Percentiles rank a stretch among this genome's conserved stretches.
These are phyloP conservation scores for Cytospora mali DNA, from an alignment of 2,329 filamentous ascomycete species.

Conservation along the genomic window DNA sequence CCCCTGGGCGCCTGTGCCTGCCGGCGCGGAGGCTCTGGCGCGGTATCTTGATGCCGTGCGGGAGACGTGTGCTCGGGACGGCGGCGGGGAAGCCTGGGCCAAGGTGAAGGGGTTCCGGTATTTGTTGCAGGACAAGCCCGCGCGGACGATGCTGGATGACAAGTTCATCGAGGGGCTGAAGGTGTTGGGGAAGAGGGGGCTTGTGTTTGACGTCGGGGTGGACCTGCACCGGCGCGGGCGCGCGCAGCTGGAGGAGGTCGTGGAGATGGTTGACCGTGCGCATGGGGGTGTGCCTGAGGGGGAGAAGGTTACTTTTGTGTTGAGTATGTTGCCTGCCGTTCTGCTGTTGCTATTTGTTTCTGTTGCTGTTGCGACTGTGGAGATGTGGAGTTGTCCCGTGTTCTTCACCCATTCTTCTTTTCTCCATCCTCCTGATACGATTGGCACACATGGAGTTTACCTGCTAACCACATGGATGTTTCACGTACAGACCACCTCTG, in stretches of 20 bases:
- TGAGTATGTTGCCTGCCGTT: no score
- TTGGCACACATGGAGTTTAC: background rate
- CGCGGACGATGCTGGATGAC: slow-evolving; percentile 64
- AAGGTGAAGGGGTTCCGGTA: slow-evolving; percentile 81
- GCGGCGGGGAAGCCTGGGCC: slow-evolving; percentile 63
- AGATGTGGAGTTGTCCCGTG: background rate
- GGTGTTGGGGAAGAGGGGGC: slow-evolving; percentile 64
- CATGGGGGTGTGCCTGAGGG: slow-evolving; percentile 62
- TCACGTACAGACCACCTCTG: slow-evolving; percentile 73
- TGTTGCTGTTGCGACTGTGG: background rate
- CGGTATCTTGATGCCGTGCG: slow-evolving; percentile 66
- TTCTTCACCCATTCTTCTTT: background rate
- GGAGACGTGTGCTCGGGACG: slow-evolving; percentile 44
- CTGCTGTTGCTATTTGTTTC: no score
- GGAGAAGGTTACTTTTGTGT: slow-evolving; percentile 65
- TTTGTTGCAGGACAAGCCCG: slow-evolving; percentile 75
- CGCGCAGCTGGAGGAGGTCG: slow-evolving; percentile 71
- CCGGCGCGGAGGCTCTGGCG: slow-evolving; percentile 60
- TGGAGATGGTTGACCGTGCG: slow-evolving; percentile 69
- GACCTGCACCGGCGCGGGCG: slow-evolving; percentile 78
- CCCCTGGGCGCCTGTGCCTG: slow-evolving; percentile 83
- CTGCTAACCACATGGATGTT: slow-evolving; percentile 2
- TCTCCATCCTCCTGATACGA: background rate
- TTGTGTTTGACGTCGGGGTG: slow-evolving; percentile 81
- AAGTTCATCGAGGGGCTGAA: slow-evolving; percentile 67